Base-by-base conservation (phyloP, 352 stramenopile species). In the Pythium utonaiense region DNA sequence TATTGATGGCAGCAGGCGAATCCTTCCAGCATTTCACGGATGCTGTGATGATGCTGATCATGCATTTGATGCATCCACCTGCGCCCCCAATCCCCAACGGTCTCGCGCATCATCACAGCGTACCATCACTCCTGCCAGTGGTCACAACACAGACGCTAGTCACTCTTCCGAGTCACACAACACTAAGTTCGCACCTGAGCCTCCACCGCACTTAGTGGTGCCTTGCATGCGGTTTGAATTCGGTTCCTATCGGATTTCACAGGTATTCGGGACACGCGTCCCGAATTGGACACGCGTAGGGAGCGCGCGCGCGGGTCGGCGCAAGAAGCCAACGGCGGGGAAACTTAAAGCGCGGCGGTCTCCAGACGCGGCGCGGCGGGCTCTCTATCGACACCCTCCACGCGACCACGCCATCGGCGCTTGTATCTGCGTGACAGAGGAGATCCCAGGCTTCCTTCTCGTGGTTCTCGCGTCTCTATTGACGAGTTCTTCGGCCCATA, bases 361-460 rank as follows among this genome's bases (percentile, higher is more conserved):
- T 47, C 40, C 12, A 47, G 40, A 19, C 47, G n/a, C 27, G 5
- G 19, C 24, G 12, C 28, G 42, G 47, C 47, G 47, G 16, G 25
- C 47, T 53, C 28, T 24, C 6, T 53, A 53, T 53, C 25, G 47
- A n/a, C 47, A 40, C 16, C 47, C 19, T 12, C 6, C 16, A 24
- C 12, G 27, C 25, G 25, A 36, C 24, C 6, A 41, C 40, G 12
- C n/a, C 3, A 12, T 40, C 30, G 5, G 28, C 21, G n/a, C 27
- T 16, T 28, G 31, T 22, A 9, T 38, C 44, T 53, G 3, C 12
- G 33, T n/a, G 52, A 57, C 33, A 67, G 60, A 60, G 47, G 24
- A 52, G 31, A 62, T 62, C 53, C 17, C 51, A 38, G 28, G 47
- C 60, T 62, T 49, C 27, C 45, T 30, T 27, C 52, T 57, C 45